Conservation (phyloP, 2,329 filamentous ascomycete genomes). For the Hawksworthiomyces lignivorus region DNA sequence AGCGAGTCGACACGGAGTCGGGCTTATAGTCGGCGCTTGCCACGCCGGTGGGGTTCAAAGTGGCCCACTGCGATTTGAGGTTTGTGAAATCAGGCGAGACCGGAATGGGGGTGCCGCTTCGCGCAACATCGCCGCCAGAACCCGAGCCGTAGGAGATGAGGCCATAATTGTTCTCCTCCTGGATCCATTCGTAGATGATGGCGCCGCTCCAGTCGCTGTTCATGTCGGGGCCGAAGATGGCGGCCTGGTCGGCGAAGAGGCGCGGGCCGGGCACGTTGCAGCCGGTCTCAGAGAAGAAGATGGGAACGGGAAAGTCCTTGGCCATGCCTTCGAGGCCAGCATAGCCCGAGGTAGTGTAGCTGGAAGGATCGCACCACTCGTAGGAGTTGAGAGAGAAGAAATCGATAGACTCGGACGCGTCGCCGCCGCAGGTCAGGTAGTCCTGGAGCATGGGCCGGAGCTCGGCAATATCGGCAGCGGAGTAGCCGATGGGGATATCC, state of each 20-base stretch:
- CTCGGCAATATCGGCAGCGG: conserved; percentile 73
- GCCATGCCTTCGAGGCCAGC: conserved; percentile 57
- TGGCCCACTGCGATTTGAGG: conserved; percentile 68
- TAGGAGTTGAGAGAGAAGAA: conserved; percentile 85
- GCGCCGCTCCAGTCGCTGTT: conserved; percentile 61
- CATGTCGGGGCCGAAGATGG: conserved; percentile 73
- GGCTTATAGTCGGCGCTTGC: conserved; percentile 58
- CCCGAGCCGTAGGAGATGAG: conserved; percentile 65
- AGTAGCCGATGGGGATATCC: conserved; percentile 78
- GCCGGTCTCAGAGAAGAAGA: conserved; percentile 85
- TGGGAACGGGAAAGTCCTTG: conserved; percentile 67
- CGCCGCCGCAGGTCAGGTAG: conserved; percentile 71
- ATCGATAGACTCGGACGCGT: conserved; percentile 63
- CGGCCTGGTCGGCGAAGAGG: conserved; percentile 62
- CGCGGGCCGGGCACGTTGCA: conserved; percentile 62
- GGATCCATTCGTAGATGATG: conserved; percentile 86
- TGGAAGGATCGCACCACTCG: conserved; percentile 62
- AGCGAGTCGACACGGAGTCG: conserved; percentile 50
- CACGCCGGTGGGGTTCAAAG: conserved; percentile 61
- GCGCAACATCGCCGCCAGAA: conserved; percentile 56
- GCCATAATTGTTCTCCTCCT: conserved; percentile 77
- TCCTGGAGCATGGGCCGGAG: conserved; percentile 54
- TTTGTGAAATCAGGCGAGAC: conserved; percentile 71
- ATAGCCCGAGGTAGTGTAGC: conserved; percentile 62
- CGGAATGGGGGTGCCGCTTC: conserved; percentile 66